phyloP scores from a whole-genome alignment of 208 protist species.

The Trypanosoma mega region DNA sequence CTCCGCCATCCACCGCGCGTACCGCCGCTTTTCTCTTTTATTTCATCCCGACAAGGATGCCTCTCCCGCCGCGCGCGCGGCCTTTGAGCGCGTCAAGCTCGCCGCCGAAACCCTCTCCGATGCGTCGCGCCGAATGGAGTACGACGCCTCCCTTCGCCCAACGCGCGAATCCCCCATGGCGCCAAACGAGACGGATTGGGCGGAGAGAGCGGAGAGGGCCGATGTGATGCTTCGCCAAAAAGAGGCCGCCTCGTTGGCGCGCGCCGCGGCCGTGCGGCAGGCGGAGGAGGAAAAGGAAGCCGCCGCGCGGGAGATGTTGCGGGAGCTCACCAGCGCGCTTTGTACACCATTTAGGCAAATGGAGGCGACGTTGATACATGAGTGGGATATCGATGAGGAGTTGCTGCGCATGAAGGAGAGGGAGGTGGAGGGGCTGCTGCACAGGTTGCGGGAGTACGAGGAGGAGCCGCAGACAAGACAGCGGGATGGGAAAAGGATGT shows the following conservation, averaged over 20 bases:
- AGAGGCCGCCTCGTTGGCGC: constrained; percentile 37
- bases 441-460: constrained; percentile 31
- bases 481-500: constrained; percentile 13
- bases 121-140: constrained; percentile 30
- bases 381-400: constrained; percentile 76
- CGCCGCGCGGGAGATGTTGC: constrained; percentile 40
- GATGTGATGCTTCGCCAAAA: constrained; percentile 49
- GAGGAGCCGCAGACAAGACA: neutral
- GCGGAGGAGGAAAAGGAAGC: constrained; percentile 39
- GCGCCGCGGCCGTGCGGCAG: constrained; percentile 26
- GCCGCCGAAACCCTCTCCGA: constrained; percentile 71
- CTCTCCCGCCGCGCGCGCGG: constrained; percentile 49
- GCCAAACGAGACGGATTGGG: constrained; percentile 32
- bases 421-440: constrained; percentile 55
- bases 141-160: constrained; percentile 30
- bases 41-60: constrained; percentile 89
- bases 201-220: constrained; percentile 51
- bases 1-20: constrained; percentile 28
- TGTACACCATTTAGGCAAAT: constrained; percentile 66
- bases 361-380: constrained; percentile 61
- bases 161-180: neutral
- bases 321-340: constrained; percentile 59
- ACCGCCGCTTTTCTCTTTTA: constrained; percentile 67
- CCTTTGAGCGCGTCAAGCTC: constrained; percentile 61
- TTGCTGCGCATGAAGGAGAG: constrained; percentile 57